A percentile compares a stretch with the other conserved stretches of the same genome.
Evolutionary conservation across 805 yeast genomes (phyloP).

Genomic region (Schizosaccharomyces osmophilus): DNA sequence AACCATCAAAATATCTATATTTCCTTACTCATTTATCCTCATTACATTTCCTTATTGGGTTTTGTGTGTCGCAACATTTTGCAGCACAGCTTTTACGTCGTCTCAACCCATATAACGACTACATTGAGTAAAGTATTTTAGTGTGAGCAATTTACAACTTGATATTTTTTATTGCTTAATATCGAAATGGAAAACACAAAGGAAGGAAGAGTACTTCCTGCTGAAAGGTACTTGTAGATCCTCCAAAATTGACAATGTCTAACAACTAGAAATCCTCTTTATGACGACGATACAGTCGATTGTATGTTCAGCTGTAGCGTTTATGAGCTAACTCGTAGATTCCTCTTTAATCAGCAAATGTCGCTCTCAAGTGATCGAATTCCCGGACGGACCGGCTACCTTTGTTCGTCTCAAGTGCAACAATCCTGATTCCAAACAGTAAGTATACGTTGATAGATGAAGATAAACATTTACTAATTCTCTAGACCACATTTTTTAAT

Average conservation of each 20-base stretch:
- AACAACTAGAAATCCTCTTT: not conserved
- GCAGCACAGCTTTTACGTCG: too few species aligned
- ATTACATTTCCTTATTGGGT: too few species aligned
- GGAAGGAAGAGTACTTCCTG: not conserved
- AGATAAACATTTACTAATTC: not conserved
- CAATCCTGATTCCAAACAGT: not conserved
- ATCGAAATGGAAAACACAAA: not conserved
- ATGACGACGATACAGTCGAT: not conserved
- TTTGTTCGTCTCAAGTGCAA: constrained; percentile 1
- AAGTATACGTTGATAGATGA: not conserved
- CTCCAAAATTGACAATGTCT: not conserved
- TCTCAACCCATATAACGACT: too few species aligned
- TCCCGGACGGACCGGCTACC: not conserved
- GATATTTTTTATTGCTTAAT: not conserved
- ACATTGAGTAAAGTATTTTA: too few species aligned
- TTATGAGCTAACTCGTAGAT: constrained; percentile 14
- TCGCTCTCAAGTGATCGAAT: not conserved
- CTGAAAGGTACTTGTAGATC: not conserved
- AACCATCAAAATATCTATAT: too few species aligned
- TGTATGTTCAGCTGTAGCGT: not conserved
- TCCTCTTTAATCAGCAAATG: not conserved
- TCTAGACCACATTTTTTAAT: not conserved
- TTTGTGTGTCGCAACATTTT: too few species aligned
- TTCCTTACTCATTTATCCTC: too few species aligned
- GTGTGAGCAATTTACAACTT: too few species aligned